phyloP scores from a whole-genome alignment of 1,284 basidiomycete genomes.

The Heterobasidion occidentale region DNA sequence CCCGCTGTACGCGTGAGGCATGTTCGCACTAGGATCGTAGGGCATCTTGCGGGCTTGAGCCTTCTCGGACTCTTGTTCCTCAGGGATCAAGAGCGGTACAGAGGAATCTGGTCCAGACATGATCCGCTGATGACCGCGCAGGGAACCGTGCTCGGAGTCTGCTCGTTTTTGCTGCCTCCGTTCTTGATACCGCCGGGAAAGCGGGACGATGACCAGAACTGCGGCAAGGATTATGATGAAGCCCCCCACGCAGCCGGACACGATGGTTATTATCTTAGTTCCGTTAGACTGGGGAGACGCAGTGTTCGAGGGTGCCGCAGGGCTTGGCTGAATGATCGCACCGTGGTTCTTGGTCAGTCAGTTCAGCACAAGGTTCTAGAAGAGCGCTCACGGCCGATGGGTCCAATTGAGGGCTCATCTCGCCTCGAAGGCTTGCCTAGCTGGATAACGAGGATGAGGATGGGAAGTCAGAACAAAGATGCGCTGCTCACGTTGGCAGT shows the following conservation, averaged over 20 bases:
- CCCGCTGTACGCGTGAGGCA: background rate
- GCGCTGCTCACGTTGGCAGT: background rate
- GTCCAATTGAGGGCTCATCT: background rate
- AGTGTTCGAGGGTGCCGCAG: background rate
- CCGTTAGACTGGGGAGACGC: slow-evolving; percentile 1
- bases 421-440: background rate
- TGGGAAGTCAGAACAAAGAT: background rate
- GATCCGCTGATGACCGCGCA: slow-evolving; percentile 6
- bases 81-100: slow-evolving; percentile 8
- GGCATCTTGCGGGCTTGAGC: background rate
- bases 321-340: background rate
- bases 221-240: slow-evolving; percentile 5
- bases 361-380: background rate
- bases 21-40: background rate
- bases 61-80: background rate
- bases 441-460: background rate
- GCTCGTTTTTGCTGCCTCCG: background rate
- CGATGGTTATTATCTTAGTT: slow-evolving; percentile 7
- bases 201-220: slow-evolving; percentile 8
- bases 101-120: slow-evolving; percentile 8
- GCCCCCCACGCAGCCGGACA: slow-evolving; percentile 8
- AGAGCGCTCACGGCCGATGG: background rate
- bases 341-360: background rate
- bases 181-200: slow-evolving; percentile 6
- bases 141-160: background rate